Evolutionary conservation across 257 asterid genomes (phyloP), one percentile per base, ranked within the genome.

Genomic region (Solanum neorickii): DNA sequence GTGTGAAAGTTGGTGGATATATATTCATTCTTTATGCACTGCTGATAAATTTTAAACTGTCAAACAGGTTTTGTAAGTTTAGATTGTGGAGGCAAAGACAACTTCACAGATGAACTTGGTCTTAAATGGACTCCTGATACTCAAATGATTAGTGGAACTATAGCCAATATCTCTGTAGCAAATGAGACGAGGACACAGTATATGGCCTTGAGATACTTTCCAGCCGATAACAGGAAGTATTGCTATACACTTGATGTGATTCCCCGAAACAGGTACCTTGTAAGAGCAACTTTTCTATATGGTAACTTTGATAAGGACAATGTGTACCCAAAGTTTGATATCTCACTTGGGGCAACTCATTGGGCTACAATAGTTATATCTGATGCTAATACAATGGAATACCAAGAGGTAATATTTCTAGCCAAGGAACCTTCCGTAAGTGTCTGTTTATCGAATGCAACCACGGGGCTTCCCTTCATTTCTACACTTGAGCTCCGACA

Each of bases 401-500:
- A 86, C 73, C 93, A 93, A 88, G 99, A 97, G 94, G 85, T 96
- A 60, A 97, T 97, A 92, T 96, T 95, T 93, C 92, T 97, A 52
- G 99, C 99, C 70, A 90, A 93, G 12, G 98, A 91, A 76, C 93
- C 98, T n/a, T 90, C 94, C 31, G 83, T 96, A 87, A 94, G 98
- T 82, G 87, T 97, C 87, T 97, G 99, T 83, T 92, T 97, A 91
- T 97, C 99, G 44, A 97, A 97, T 91, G 99, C 99, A 70, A 94
- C 99, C n/a, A 97, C 98, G 4, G 99, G 99, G 78, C 94, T 83
- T 91, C 99, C 98, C 39, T 97, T 97, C 88, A 95, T 97, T 91
- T 97, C 99, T 7, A 96, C 99, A 60, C 98, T 97, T 80, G 99
- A 97, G 94, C 98, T 97, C 70, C 94, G 99, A 8, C 95, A 93